Base-by-base conservation (phyloP, 345 rosid genomes). In the Citrus sp. region DNA sequence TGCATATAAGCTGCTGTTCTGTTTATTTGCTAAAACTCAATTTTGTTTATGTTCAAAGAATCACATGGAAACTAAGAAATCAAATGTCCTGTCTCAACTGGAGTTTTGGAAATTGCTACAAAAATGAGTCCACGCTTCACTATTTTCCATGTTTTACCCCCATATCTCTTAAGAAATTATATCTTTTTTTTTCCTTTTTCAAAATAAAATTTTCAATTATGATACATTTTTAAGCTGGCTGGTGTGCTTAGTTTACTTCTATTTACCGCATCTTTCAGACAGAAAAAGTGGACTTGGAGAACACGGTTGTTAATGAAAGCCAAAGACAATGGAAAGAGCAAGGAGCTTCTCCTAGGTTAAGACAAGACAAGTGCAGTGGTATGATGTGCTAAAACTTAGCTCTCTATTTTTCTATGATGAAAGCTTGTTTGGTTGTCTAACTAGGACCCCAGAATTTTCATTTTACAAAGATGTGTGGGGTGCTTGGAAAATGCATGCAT, bases 201-300 rank as follows among this genome's bases (percentile, higher is more conserved):
- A 16, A 54, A 54, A 54, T 18, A 54, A 54, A 54, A 54, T 54
- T 54, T 54, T 54, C 58, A 18, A 16, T 54, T 18, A 54, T 54
- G 58, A 54, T 19, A 18, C 58, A 5, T 18, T 16, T 54, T 54
- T 54, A 0, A 54, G 7, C 58, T 18, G 58, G 22, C 2, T 70
- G 61, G 27, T 38, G 25, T 58, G 78, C 68, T 38, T 60, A 18
- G 19, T 76, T 28, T 76, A 21, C 22, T 14, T 76, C 19, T 66
- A 51, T 65, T 10, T 49, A 54, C 56, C 22, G 60, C 51, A 59
- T 70, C 30, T 68, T 70, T n/a, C 40, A 83, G 86, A 62, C 83
- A 60, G 86, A 83, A 42, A 83, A 83, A 40, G 83, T 83, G 3
- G 86, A 83, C 24, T 27, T 83, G 75, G 86, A 83, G 76, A 67